These are phyloP conservation scores for Leptomonas seymouri DNA, from an alignment of 208 protist species.

Conservation along the genomic window DNA sequence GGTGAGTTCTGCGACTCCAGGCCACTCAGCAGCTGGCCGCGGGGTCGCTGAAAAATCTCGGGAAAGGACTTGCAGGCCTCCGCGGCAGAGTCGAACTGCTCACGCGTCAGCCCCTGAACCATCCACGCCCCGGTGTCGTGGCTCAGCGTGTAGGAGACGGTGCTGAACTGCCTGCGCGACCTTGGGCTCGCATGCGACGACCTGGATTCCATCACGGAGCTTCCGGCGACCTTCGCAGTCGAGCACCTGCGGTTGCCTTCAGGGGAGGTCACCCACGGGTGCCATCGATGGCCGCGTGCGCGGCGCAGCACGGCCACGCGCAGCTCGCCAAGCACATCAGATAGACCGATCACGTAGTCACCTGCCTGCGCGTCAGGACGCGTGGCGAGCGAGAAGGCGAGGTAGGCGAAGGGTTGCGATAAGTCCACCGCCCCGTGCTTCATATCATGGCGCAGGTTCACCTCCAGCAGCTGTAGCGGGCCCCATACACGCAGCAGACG, in stretches of 20 bases:
- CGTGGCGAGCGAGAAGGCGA: slow-evolving; percentile 45
- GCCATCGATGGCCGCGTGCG: slow-evolving; percentile 13
- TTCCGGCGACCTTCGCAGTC: background rate
- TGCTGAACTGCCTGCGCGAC: slow-evolving; percentile 21
- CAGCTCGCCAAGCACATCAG: slow-evolving; percentile 61
- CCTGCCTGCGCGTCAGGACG: slow-evolving; percentile 60
- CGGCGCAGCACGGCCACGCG: slow-evolving; percentile 53
- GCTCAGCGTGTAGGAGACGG: slow-evolving; percentile 57
- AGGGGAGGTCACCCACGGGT: slow-evolving; percentile 19
- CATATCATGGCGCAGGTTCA: slow-evolving; percentile 71
- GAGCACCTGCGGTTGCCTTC: slow-evolving; percentile 10
- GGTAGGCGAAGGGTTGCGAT: slow-evolving; percentile 54
- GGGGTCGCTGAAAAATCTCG: slow-evolving; percentile 64
- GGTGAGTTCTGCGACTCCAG: background rate
- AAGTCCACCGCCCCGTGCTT: slow-evolving; percentile 58
- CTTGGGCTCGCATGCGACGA: background rate
- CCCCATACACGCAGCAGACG: slow-evolving; percentile 84
- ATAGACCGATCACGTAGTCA: slow-evolving; percentile 74
- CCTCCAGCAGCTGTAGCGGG: slow-evolving; percentile 75
- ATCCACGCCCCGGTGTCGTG: slow-evolving; percentile 81
- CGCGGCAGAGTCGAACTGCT: slow-evolving; percentile 75
- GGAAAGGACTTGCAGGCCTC: slow-evolving; percentile 71
- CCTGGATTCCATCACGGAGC: background rate
- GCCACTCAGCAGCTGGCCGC: slow-evolving; percentile 34
- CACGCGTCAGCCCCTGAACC: slow-evolving; percentile 57